Percentiles rank a stretch among this genome's conserved stretches.
Conservation (phyloP, 176 grass and related monocot genomes). For the Luzula sylvatica region DNA sequence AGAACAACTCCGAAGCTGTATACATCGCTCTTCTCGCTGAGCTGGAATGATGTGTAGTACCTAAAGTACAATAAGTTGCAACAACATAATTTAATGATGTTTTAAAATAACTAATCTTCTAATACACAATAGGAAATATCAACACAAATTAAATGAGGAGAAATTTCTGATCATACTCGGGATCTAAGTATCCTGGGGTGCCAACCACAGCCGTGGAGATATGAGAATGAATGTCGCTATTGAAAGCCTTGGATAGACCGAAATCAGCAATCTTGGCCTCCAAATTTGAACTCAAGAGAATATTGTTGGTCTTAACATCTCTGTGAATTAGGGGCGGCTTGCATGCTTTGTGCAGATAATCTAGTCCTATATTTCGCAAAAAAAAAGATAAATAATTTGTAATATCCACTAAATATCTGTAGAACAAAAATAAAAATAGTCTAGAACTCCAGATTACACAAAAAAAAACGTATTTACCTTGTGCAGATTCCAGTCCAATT, state of each 20-base stretch:
- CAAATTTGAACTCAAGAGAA: conserved; percentile 33
- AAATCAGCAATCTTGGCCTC: conserved; percentile 56
- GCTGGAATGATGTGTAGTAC: conserved; percentile 32
- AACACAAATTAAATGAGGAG: not conserved
- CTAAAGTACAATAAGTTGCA: conserved; percentile 7
- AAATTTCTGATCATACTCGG: conserved; percentile 27
- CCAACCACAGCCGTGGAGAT: conserved; percentile 31
- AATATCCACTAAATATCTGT: not conserved
- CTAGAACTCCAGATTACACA: not conserved
- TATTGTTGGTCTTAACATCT: conserved; percentile 48
- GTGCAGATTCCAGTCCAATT: conserved; percentile 45
- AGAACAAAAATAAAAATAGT: not conserved
- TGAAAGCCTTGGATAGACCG: conserved; percentile 39
- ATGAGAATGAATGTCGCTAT: conserved; percentile 26
- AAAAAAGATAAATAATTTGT: not conserved
- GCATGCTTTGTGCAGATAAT: conserved; percentile 45
- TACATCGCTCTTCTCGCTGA: conserved; percentile 47
- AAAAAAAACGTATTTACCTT: conserved; percentile 24
- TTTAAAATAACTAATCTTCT: conserved; percentile 4
- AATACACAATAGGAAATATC: not conserved
- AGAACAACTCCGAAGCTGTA: conserved; percentile 49
- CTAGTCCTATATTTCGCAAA: conserved; percentile 22
- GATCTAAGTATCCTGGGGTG: conserved; percentile 47
- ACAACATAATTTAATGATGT: not conserved
- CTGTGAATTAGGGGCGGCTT: conserved; percentile 31